Evolutionary conservation across 192 early-diverging fungal genomes (phyloP).

Genomic region (Backusella parvicylindrica): DNA sequence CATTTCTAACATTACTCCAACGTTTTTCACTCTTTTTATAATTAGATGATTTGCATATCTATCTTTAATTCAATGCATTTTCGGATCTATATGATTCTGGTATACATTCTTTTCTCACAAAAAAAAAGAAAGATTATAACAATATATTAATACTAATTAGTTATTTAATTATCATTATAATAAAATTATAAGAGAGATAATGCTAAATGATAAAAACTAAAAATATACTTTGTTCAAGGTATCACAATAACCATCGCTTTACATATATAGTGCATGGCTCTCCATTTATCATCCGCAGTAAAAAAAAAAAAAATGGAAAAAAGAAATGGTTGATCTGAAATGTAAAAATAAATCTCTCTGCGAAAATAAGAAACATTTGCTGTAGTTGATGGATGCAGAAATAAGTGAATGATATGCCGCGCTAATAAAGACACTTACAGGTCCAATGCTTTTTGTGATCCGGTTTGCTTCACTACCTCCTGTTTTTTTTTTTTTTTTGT

Average conservation of each 20-base stretch:
- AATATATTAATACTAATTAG: no score
- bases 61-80: background rate
- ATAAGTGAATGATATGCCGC: background rate
- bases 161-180: background rate
- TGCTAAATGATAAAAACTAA: background rate
- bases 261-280: background rate
- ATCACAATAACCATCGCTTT: background rate
- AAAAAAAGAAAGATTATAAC: no score
- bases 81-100: background rate
- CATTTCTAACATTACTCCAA: background rate
- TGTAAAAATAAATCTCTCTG: background rate
- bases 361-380: background rate
- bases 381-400: background rate
- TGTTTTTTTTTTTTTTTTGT: background rate
- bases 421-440: background rate
- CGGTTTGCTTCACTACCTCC: background rate
- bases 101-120: no score
- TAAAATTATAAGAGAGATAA: background rate
- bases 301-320: background rate
- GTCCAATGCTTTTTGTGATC: background rate
- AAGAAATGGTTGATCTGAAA: background rate
- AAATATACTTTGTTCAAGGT: background rate
- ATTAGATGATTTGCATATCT: background rate
- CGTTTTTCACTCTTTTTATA: background rate
- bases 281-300: background rate